Conservation (phyloP, 2,329 filamentous ascomycete genomes). For the Colletotrichum viniferum region DNA sequence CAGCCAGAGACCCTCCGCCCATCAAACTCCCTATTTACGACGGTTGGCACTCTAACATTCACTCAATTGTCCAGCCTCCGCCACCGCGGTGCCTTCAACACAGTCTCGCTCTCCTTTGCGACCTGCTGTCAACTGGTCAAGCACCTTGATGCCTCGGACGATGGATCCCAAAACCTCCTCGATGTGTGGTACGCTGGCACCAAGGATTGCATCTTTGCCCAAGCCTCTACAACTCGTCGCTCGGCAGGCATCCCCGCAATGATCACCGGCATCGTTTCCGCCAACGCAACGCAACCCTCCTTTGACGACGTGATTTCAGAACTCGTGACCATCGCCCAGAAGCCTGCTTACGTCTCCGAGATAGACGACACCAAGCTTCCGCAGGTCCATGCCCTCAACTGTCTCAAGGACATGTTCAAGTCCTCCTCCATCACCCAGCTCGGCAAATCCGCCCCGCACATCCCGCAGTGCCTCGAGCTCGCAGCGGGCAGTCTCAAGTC, state of each 20-base stretch:
- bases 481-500: constrained; percentile 81
- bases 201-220: constrained; percentile 72
- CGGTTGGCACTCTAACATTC: constrained; percentile 77
- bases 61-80: constrained; percentile 81
- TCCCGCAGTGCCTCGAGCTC: constrained; percentile 77
- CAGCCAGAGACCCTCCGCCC: constrained; percentile 50
- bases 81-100: constrained; percentile 92
- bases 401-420: constrained; percentile 89
- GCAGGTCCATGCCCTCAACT: constrained; percentile 95
- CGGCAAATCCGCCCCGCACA: constrained; percentile 73
- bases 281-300: constrained; percentile 62
- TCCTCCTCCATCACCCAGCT: constrained; percentile 78
- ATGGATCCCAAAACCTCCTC: constrained; percentile 52
- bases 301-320: constrained; percentile 69
- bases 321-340: constrained; percentile 62
- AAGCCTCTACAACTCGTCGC: constrained; percentile 82
- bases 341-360: constrained; percentile 56
- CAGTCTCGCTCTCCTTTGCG: constrained; percentile 86
- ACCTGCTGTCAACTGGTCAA: constrained; percentile 74
- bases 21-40: constrained; percentile 59
- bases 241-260: constrained; percentile 92
- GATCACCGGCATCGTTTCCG: constrained; percentile 79
- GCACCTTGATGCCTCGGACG: constrained; percentile 39
- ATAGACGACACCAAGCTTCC: constrained; percentile 73
- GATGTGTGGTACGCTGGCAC: constrained; percentile 76